These are phyloP conservation scores for Phytophthora sansomeana DNA, from an alignment of 352 stramenopile species.

Conservation along the genomic window DNA sequence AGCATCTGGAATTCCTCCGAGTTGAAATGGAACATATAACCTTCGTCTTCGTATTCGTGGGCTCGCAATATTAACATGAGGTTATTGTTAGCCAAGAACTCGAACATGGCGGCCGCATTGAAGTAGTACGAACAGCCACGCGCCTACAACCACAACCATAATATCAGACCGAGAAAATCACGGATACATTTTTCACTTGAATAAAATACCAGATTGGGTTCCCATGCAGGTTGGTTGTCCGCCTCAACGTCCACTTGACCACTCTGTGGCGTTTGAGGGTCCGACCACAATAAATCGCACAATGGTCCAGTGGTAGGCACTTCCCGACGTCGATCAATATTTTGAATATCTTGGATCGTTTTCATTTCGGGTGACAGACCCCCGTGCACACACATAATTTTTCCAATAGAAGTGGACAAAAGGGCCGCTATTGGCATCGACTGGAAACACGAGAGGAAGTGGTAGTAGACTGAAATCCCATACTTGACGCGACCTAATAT, in stretches of 20 bases:
- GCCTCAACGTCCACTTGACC: constrained; percentile 1
- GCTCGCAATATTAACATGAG: constrained; percentile 80
- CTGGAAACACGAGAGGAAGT: constrained; percentile 86
- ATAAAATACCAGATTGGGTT: constrained; percentile 32
- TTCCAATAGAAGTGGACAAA: constrained; percentile 50
- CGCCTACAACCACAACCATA: constrained; percentile 33
- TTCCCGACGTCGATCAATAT: constrained; percentile 71
- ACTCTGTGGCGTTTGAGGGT: constrained; percentile 45
- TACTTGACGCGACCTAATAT: constrained; percentile 72
- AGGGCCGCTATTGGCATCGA: constrained; percentile 70
- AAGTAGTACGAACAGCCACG: constrained; percentile 91
- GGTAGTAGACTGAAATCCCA: constrained; percentile 80
- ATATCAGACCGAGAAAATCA: neutral
- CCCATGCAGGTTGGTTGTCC: constrained; percentile 27
- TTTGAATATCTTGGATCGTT: constrained; percentile 61
- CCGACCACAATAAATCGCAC: constrained; percentile 81
- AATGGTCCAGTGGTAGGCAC: constrained; percentile 64
- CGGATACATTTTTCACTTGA: neutral
- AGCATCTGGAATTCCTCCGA: constrained; percentile 49
- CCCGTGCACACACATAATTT: constrained; percentile 78
- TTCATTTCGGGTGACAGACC: constrained; percentile 68
- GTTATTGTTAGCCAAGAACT: constrained; percentile 74
- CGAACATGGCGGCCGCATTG: constrained; percentile 75
- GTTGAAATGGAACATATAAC: constrained; percentile 73
- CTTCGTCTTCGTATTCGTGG: constrained; percentile 83